phyloP scores from a whole-genome alignment of 129 eudicot species.

The Tagetes erecta region DNA sequence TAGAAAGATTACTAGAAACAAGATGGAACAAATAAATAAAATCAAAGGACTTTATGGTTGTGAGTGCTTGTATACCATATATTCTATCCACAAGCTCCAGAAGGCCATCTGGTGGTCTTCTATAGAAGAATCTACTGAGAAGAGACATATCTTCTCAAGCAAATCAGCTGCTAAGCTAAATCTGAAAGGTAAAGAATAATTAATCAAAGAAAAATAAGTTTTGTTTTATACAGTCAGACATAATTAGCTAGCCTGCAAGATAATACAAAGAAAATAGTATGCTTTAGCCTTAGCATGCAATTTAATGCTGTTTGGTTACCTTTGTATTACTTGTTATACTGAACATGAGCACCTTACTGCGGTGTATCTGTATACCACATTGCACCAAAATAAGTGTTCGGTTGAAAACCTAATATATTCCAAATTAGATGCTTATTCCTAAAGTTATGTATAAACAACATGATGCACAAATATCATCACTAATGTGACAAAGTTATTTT shows the following conservation, averaged over 20 bases:
- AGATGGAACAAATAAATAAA: constrained; percentile 11
- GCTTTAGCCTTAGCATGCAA: background rate
- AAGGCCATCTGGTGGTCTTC: constrained; percentile 97
- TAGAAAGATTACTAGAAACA: background rate
- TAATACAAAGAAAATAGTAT: background rate
- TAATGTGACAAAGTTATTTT: constrained; percentile 4
- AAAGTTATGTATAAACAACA: background rate
- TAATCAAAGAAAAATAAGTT: constrained; percentile 1
- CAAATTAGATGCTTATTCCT: constrained; percentile 13
- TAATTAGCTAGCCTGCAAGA: constrained; percentile 7
- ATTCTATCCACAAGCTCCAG: constrained; percentile 94
- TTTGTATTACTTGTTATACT: background rate
- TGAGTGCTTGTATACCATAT: constrained; percentile 58
- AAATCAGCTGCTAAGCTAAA: constrained; percentile 27
- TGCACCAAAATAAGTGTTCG: background rate
- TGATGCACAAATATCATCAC: constrained; percentile 1
- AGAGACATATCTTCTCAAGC: constrained; percentile 58
- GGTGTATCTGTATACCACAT: background rate
- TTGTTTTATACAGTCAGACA: background rate
- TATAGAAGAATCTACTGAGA: constrained; percentile 91
- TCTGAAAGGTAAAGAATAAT: constrained; percentile 28
- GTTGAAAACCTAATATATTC: background rate
- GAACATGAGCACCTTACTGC: background rate
- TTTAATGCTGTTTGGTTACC: constrained; percentile 1
- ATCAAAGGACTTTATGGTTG: constrained; percentile 1